Base-by-base conservation (phyloP, 2,329 filamentous ascomycete species). In the Trichoderma sp. region DNA sequence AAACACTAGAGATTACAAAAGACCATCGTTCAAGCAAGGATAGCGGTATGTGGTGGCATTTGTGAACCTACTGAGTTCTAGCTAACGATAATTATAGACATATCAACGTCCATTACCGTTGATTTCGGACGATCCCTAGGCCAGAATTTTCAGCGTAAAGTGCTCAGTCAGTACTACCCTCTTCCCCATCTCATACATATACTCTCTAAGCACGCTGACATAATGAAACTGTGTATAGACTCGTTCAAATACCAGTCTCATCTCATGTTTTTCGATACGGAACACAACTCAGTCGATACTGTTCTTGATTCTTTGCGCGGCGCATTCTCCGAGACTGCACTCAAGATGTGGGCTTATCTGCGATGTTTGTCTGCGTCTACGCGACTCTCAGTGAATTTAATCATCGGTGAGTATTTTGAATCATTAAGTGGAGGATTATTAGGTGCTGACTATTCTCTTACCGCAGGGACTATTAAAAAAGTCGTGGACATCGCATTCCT, bases 201-300 rank as follows among this genome's bases (percentile, higher is more conserved):
- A 6, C 47, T 34, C 24, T 7, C 14, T 4, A 14, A 28, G 28
- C 9, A 24, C 39, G 12, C 57, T 73, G 9, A 74, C 53, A 24
- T 36, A 5, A 8, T 12, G 15, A n/a, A 39, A 69, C 56, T 21
- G 6, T 26, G 88, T 86, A 86, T 77, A 89, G 87, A 86, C 76
- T 83, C 90, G 4, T 94, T 98, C 84, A 95, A 94, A 80, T 90
- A 96, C 67, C 93, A 97, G 79, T 91, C 94, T 66, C 92, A 96
- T 76, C 85, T 89, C 64, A 95, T 97, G 90, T 92, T 94, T 79
- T 91, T 93, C 76, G 94, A 97, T 80, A 93, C 92, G 5, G 82
- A 86, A 4, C 91, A 95, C 83, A 98, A 98, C 82, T 88, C 90
- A 4, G 79, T 87, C 8, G 75, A 79, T 4, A 93, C 90, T 0